Evolutionary conservation across 768 basidiomycete species (phyloP).

Genomic region (Tricholoma saponaceum): DNA sequence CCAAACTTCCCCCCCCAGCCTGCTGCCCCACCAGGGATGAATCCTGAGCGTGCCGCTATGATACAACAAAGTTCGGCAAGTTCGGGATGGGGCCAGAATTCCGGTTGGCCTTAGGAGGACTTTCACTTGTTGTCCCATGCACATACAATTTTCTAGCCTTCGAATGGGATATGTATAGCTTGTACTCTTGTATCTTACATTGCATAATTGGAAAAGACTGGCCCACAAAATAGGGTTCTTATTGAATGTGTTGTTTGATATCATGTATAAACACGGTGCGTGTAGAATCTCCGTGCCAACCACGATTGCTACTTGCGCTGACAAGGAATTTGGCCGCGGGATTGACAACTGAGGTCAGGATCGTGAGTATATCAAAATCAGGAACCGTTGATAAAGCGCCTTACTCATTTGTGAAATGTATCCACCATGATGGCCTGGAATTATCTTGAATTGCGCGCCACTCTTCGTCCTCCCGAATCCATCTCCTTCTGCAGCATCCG

Average conservation of each 20-base stretch:
- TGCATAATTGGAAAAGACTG: not conserved
- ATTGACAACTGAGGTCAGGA: constrained; percentile 70
- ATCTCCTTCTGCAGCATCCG: constrained; percentile 69
- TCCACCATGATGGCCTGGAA: constrained; percentile 94
- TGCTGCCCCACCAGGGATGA: constrained; percentile 54
- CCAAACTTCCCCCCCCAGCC: constrained; percentile 35
- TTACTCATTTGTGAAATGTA: constrained; percentile 89
- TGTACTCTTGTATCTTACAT: not conserved
- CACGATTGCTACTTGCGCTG: constrained; percentile 90
- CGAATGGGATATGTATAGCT: not conserved
- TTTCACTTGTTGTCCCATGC: not conserved
- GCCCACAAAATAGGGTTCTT: not conserved
- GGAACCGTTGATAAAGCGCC: constrained; percentile 27
- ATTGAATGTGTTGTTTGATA: constrained; percentile 46
- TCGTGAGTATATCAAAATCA: constrained; percentile 12
- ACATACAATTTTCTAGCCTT: not conserved
- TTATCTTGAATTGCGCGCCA: constrained; percentile 88
- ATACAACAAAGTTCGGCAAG: constrained; percentile 39
- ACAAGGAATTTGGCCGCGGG: constrained; percentile 80
- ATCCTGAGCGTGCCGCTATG: constrained; percentile 64
- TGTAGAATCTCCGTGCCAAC: constrained; percentile 91
- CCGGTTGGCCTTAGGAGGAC: constrained; percentile 14
- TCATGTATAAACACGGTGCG: constrained; percentile 90
- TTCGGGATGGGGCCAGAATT: constrained; percentile 19
- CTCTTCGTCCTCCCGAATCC: constrained; percentile 56